Evolutionary conservation across 495 filamentous ascomycete species (phyloP).

Genomic region (Lindgomyces ingoldianus): DNA sequence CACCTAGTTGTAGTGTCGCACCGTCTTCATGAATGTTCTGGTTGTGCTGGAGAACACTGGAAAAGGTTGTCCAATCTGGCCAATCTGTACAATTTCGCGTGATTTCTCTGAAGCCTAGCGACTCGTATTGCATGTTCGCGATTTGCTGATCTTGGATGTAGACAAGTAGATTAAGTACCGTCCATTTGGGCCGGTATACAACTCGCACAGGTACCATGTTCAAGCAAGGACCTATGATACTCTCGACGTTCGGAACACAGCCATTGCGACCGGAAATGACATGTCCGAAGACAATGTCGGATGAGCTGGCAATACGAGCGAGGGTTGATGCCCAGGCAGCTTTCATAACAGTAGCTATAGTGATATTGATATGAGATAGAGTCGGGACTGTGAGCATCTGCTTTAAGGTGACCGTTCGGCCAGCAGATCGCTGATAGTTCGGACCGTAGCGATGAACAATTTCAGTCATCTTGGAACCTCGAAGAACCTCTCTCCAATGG

Average conservation of each 20-base stretch:
- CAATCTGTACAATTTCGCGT: constrained; percentile 43
- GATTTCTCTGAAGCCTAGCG: constrained; percentile 42
- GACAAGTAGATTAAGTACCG: constrained; percentile 54
- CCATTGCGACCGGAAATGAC: constrained; percentile 59
- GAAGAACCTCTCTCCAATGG: constrained; percentile 34
- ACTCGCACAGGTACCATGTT: constrained; percentile 63
- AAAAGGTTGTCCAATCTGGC: constrained; percentile 38
- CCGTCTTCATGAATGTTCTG: constrained; percentile 32
- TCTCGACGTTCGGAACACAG: constrained; percentile 55
- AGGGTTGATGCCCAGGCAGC: constrained; percentile 59
- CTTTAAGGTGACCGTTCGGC: constrained; percentile 24
- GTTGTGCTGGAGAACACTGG: constrained; percentile 34
- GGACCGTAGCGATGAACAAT: constrained; percentile 35
- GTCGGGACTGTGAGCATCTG: constrained; percentile 17
- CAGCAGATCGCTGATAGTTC: constrained; percentile 27
- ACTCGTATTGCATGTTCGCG: constrained; percentile 58
- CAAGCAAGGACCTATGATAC: constrained; percentile 59
- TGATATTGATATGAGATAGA: constrained; percentile 47
- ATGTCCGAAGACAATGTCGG: constrained; percentile 59
- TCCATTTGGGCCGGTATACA: constrained; percentile 52
- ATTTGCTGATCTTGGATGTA: constrained; percentile 62
- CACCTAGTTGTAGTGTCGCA: constrained; percentile 41
- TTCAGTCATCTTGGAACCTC: constrained; percentile 36
- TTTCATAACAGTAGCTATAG: constrained; percentile 58
- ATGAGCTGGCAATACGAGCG: constrained; percentile 52